Evolutionary conservation across 1,139 yeast genomes (phyloP).

Genomic region (Pichia sp.): DNA sequence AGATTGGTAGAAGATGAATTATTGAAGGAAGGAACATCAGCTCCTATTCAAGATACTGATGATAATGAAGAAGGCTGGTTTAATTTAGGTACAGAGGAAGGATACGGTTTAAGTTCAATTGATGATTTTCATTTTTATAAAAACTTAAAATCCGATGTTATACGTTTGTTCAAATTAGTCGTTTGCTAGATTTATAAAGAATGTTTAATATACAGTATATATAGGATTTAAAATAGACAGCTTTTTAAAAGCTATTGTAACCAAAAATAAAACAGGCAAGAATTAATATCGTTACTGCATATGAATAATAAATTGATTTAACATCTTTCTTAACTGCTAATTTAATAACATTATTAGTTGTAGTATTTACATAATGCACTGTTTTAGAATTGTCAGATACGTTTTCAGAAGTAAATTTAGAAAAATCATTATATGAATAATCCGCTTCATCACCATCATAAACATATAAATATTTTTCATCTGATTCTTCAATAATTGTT

Average conservation of each 20-base stretch:
- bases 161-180: constrained; percentile 17
- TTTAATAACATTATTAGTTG: constrained; percentile 6
- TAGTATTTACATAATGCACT: neutral
- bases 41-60: constrained; percentile 9
- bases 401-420: neutral
- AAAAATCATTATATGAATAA: neutral
- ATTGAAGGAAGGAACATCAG: constrained; percentile 7
- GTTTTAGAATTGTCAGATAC: neutral
- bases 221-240: no score
- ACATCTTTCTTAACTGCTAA: neutral
- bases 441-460: constrained; percentile 12
- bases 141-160: constrained; percentile 22
- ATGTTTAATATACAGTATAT: no score
- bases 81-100: constrained; percentile 20
- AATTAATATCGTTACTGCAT: neutral
- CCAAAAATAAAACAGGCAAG: constrained; percentile 1
- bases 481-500: constrained; percentile 51
- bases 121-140: constrained; percentile 26
- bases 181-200: no score
- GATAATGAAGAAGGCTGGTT: constrained; percentile 21
- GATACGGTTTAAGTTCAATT: constrained; percentile 13
- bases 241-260: neutral
- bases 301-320: constrained; percentile 3
- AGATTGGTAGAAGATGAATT: constrained; percentile 14
- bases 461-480: constrained; percentile 10